phyloP scores from a whole-genome alignment of 257 asterid genomes.

The Anisodus tanguticus region DNA sequence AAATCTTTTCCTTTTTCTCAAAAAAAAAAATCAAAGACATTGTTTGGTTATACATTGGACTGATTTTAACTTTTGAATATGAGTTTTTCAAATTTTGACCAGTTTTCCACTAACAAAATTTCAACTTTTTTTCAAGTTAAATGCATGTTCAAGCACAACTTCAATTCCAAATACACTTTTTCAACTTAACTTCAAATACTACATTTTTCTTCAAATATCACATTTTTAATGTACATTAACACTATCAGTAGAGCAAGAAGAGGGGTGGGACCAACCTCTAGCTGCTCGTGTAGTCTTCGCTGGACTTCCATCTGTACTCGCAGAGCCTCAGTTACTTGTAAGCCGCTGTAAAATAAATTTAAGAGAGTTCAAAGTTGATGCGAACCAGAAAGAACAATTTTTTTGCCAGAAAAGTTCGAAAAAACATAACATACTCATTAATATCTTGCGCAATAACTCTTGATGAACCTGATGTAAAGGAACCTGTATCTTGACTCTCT shows the following conservation, averaged over 20 bases:
- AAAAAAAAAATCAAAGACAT: no score
- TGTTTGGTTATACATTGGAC: no score
- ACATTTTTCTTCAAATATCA: not conserved
- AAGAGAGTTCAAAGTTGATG: constrained; percentile 12
- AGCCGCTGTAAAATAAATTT: constrained; percentile 58
- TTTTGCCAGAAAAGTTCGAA: constrained; percentile 4
- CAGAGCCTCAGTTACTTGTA: constrained; percentile 90
- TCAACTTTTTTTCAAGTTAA: no score
- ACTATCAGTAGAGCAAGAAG: constrained; percentile 2
- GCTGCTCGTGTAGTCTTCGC: constrained; percentile 78
- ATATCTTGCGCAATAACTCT: constrained; percentile 67
- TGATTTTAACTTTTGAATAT: no score
- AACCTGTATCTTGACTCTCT: constrained; percentile 85
- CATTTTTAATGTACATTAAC: not conserved
- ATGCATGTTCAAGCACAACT: no score
- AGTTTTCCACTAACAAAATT: no score
- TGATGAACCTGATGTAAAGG: constrained; percentile 75
- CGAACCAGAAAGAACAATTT: not conserved
- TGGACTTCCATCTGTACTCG: constrained; percentile 97
- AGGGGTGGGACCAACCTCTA: constrained; percentile 60
- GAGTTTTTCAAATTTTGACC: no score
- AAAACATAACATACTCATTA: constrained; percentile 57
- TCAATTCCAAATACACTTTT: no score
- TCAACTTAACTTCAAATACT: no score
- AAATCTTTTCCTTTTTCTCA: no score